Conservation (phyloP, 352 stramenopile species). For the Thalassiosira sp. region DNA sequence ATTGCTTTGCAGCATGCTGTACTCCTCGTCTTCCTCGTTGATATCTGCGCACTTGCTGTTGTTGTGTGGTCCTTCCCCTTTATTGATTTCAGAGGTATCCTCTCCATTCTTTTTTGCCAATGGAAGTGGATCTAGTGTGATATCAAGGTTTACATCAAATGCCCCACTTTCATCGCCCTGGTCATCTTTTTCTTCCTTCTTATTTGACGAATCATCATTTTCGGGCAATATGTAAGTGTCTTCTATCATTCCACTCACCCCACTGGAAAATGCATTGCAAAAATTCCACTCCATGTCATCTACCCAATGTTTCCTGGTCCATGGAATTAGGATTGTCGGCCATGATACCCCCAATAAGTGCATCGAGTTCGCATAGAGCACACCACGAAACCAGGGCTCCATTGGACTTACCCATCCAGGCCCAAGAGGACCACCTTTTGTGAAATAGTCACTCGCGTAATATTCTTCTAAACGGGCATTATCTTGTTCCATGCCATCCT, state of each 20-base stretch:
- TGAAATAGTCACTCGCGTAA: constrained; percentile 34
- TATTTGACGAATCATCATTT: constrained; percentile 28
- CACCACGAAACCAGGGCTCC: constrained; percentile 27
- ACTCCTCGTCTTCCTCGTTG: constrained; percentile 21
- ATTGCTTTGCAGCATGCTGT: constrained; percentile 56
- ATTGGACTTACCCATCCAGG: constrained; percentile 28
- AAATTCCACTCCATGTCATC: constrained; percentile 54
- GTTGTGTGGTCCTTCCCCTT: no score
- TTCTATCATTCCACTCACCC: constrained; percentile 41
- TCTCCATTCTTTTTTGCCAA: constrained; percentile 11
- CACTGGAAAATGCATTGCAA: constrained; percentile 41
- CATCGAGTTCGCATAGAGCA: constrained; percentile 27
- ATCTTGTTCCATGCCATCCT: no score
- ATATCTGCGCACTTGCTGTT: constrained; percentile 4
- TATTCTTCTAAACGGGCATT: constrained; percentile 4
- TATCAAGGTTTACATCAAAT: constrained; percentile 42
- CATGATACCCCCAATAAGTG: constrained; percentile 20
- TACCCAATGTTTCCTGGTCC: constrained; percentile 42
- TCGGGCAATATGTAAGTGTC: constrained; percentile 29
- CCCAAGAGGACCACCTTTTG: constrained; percentile 28
- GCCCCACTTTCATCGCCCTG: not conserved
- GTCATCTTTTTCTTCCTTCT: constrained; percentile 10
- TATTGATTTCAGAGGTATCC: no score
- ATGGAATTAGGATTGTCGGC: constrained; percentile 31
- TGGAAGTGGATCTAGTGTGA: constrained; percentile 25